Conservation (phyloP, 2,329 filamentous ascomycete genomes). For the Monosporascus sp. region DNA sequence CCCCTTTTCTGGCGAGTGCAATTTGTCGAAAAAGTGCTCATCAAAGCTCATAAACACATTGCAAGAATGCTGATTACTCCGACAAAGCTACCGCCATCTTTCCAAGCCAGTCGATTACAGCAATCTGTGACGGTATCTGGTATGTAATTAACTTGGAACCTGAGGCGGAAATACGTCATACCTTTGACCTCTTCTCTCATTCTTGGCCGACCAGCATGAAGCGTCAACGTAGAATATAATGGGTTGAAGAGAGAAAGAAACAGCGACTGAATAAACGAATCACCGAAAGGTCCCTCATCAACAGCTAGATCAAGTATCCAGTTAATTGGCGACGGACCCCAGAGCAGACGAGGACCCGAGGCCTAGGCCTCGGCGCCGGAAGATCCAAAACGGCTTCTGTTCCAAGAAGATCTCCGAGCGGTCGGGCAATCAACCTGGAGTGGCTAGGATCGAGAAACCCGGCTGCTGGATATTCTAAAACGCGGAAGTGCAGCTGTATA, state of each 20-base stretch:
- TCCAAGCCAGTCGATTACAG: too few relatives aligned
- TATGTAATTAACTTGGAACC: too few relatives aligned
- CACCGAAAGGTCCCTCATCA: not conserved
- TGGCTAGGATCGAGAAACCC: constrained; percentile 40
- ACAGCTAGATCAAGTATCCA: too few relatives aligned
- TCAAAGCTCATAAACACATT: too few relatives aligned
- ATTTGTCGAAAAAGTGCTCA: too few relatives aligned
- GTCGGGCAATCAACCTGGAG: not conserved
- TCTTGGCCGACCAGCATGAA: not conserved
- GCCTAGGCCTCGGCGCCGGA: constrained; percentile 36
- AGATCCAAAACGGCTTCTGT: too few relatives aligned
- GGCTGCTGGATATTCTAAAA: constrained; percentile 58
- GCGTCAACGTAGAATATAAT: not conserved
- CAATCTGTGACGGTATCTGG: too few relatives aligned
- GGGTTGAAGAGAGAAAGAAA: not conserved
- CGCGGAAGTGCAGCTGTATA: constrained; percentile 44
- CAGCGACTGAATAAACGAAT: not conserved
- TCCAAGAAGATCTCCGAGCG: not conserved
- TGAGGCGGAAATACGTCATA: too few relatives aligned
- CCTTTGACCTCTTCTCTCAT: not conserved
- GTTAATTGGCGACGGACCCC: not conserved
- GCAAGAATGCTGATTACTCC: too few relatives aligned
- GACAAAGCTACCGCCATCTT: too few relatives aligned
- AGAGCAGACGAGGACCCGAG: constrained; percentile 21
- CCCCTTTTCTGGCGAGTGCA: too few relatives aligned